Percentiles rank a stretch among this genome's conserved stretches.
Evolutionary conservation across 495 filamentous ascomycete species (phyloP).

Genomic region (Talaromyces ruber): DNA sequence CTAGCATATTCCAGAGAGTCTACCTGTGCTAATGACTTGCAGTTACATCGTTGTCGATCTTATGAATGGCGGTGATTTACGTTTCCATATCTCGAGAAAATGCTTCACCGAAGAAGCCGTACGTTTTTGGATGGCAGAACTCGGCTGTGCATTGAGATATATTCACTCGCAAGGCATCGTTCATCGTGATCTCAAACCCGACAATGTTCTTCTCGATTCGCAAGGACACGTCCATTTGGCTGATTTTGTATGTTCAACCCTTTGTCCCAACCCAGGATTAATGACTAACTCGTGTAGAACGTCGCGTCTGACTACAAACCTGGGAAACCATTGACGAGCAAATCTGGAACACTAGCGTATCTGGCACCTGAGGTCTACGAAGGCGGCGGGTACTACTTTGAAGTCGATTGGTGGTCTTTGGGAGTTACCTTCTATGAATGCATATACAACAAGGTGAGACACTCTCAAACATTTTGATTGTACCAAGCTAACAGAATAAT

Average conservation of each 20-base stretch:
- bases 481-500: conserved; percentile 18
- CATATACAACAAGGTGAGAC: conserved; percentile 88
- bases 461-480: not conserved
- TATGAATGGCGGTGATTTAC: conserved; percentile 95
- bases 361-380: conserved; percentile 92
- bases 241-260: conserved; percentile 68
- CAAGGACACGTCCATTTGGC: conserved; percentile 97
- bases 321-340: conserved; percentile 81
- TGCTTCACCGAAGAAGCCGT: conserved; percentile 97
- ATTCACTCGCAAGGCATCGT: conserved; percentile 90
- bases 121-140: conserved; percentile 90
- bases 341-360: conserved; percentile 93
- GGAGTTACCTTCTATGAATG: conserved; percentile 97
- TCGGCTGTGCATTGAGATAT: conserved; percentile 87
- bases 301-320: conserved; percentile 88
- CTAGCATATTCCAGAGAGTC: not conserved
- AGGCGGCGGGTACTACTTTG: conserved; percentile 73
- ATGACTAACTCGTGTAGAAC: conserved; percentile 51
- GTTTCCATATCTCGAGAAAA: conserved; percentile 96
- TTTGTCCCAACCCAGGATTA: not conserved
- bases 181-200: conserved; percentile 93
- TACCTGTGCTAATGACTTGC: not conserved
- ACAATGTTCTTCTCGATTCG: conserved; percentile 88
- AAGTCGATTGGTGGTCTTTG: conserved; percentile 97
- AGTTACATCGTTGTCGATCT: conserved; percentile 97